Conservation (phyloP, 306 rosid genomes). For the Pterocarpus macrocarpus region DNA sequence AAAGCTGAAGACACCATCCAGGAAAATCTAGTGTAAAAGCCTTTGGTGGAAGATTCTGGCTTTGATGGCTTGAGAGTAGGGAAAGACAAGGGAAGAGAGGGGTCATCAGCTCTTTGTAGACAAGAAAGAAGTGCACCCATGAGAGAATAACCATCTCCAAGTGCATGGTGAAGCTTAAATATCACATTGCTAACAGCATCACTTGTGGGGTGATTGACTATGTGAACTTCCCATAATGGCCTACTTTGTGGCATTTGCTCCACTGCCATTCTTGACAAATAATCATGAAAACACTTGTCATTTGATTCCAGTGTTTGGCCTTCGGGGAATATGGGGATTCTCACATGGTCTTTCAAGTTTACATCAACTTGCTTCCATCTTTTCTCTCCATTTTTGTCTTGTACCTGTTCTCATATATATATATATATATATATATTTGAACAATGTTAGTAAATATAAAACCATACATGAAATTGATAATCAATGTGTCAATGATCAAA, state of each 20-base stretch:
- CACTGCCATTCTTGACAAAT: constrained; percentile 51
- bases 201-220: constrained; percentile 60
- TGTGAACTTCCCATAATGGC: constrained; percentile 70
- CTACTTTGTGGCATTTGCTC: constrained; percentile 48
- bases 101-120: constrained; percentile 59
- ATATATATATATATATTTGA: not conserved
- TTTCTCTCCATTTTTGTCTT: constrained; percentile 51
- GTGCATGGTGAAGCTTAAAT: constrained; percentile 70
- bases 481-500: not conserved
- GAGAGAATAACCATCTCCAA: constrained; percentile 74
- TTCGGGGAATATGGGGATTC: constrained; percentile 45
- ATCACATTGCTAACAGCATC: constrained; percentile 48
- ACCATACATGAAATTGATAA: not conserved
- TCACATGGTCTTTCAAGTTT: constrained; percentile 57
- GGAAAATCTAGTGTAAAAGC: constrained; percentile 3
- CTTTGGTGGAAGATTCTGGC: not conserved
- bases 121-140: constrained; percentile 76
- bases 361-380: constrained; percentile 65
- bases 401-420: constrained; percentile 44
- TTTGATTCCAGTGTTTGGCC: constrained; percentile 40
- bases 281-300: constrained; percentile 50
- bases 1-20: constrained; percentile 39
- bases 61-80: constrained; percentile 50
- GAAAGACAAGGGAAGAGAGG: constrained; percentile 64
- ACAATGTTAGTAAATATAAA: not conserved